Evolutionary conservation across 331 rosid species (phyloP).

Genomic region (Pyrus hybrid): DNA sequence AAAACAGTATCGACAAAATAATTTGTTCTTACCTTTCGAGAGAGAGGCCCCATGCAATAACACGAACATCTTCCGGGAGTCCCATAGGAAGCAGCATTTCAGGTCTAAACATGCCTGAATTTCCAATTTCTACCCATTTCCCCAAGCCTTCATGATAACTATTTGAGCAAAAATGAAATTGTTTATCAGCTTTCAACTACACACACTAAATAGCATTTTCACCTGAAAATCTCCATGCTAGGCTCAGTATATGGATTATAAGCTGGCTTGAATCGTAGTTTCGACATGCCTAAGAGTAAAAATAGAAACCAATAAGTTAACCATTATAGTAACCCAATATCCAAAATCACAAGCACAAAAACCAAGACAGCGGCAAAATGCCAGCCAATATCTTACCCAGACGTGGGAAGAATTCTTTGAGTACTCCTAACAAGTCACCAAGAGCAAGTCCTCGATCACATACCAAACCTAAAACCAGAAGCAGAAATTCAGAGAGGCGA

Average conservation of each 20-base stretch:
- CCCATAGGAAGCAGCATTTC: constrained; percentile 98
- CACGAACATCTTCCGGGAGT: constrained; percentile 91
- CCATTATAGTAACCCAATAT: not conserved
- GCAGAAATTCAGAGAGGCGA: not conserved
- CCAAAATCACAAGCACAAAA: not conserved
- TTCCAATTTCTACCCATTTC: constrained; percentile 92
- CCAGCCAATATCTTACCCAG: constrained; percentile 40
- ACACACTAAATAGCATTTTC: constrained; percentile 2
- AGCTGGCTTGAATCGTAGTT: constrained; percentile 88
- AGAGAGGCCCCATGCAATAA: constrained; percentile 92
- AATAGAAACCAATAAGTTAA: not conserved
- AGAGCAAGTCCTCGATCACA: constrained; percentile 89
- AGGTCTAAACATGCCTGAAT: constrained; percentile 96
- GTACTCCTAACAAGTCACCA: constrained; percentile 76
- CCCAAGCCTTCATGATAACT: constrained; percentile 87
- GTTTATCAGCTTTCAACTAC: not conserved
- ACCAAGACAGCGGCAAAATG: not conserved
- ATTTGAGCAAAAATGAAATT: not conserved
- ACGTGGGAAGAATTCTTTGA: constrained; percentile 82
- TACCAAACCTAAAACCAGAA: constrained; percentile 58
- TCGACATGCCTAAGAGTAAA: constrained; percentile 59
- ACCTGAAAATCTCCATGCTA: constrained; percentile 97
- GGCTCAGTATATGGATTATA: constrained; percentile 96
- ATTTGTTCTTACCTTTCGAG: constrained; percentile 63
- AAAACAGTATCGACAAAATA: not conserved